phyloP scores from a whole-genome alignment of 441 rosid genomes.

The Pelargonium citronellum region DNA sequence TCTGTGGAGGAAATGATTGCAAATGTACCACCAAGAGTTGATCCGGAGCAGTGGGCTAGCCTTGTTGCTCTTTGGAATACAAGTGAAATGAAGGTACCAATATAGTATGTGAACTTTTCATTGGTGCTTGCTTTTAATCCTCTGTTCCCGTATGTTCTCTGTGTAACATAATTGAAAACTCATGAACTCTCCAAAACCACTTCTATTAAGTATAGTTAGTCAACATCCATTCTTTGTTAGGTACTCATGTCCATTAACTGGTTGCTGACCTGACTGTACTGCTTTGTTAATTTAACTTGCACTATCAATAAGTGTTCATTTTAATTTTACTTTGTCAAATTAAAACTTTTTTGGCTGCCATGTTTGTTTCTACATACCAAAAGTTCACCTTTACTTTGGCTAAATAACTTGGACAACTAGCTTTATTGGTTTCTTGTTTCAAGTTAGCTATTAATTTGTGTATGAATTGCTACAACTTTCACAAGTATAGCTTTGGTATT shows the following conservation, averaged over 20 bases:
- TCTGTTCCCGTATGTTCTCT: background rate
- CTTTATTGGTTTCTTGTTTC: background rate
- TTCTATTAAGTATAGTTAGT: background rate
- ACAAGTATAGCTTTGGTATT: background rate
- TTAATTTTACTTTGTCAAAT: too few relatives aligned
- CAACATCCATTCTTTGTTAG: background rate
- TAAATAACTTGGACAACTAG: background rate
- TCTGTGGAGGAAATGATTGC: slow-evolving; percentile 3
- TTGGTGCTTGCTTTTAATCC: background rate
- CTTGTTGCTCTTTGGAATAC: slow-evolving; percentile 2
- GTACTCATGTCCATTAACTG: too few relatives aligned
- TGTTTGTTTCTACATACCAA: too few relatives aligned
- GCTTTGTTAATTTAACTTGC: too few relatives aligned
- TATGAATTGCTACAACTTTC: background rate
- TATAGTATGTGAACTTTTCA: background rate
- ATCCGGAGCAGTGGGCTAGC: background rate
- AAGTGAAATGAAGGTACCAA: background rate
- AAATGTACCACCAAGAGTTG: slow-evolving; percentile 4
- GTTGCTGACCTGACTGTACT: too few relatives aligned
- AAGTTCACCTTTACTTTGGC: background rate
- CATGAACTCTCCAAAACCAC: background rate
- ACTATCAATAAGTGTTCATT: too few relatives aligned
- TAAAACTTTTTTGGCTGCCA: too few relatives aligned
- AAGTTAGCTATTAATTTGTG: background rate
- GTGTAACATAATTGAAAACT: background rate